Conservation (phyloP, 1,284 basidiomycete genomes). For the Phellopilus nigrolimitatus region DNA sequence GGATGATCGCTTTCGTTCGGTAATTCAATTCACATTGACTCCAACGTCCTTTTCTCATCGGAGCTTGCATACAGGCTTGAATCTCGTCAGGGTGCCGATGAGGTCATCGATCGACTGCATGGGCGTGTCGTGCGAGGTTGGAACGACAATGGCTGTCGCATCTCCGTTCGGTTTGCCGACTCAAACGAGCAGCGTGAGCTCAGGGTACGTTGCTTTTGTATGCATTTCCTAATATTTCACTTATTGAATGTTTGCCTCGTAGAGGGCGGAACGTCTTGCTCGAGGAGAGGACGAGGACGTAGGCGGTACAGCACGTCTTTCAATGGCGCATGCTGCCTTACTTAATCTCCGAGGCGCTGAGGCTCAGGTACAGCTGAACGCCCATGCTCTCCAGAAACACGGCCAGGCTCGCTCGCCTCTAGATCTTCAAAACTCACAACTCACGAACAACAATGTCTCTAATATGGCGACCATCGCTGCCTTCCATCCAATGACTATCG, state of each 20-base stretch:
- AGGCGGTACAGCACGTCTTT: slow-evolving; percentile 37
- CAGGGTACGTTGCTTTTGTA: slow-evolving; percentile 10
- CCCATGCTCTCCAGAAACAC: slow-evolving; percentile 1
- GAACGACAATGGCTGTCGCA: slow-evolving; percentile 22
- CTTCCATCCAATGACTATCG: background rate
- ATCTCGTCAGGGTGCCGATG: slow-evolving; percentile 24
- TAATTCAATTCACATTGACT: no score
- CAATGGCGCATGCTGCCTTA: slow-evolving; percentile 70
- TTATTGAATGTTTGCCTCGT: background rate
- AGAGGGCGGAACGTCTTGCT: slow-evolving; percentile 18
- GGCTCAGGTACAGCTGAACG: slow-evolving; percentile 26
- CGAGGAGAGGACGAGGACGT: slow-evolving; percentile 19
- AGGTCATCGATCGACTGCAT: slow-evolving; percentile 25
- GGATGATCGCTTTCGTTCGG: slow-evolving; percentile 24
- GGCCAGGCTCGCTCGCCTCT: background rate
- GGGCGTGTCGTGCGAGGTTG: slow-evolving; percentile 25
- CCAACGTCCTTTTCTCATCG: no score
- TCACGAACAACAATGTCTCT: background rate
- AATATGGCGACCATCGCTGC: no score
- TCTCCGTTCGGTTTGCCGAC: slow-evolving; percentile 23
- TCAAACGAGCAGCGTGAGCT: slow-evolving; percentile 23
- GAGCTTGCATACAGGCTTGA: slow-evolving; percentile 22
- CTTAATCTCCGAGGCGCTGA: slow-evolving; percentile 69
- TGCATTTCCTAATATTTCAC: background rate
- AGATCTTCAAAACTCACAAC: background rate